Evolutionary conservation across 495 filamentous ascomycete species (phyloP).

Genomic region (Pyronema omphalodes): DNA sequence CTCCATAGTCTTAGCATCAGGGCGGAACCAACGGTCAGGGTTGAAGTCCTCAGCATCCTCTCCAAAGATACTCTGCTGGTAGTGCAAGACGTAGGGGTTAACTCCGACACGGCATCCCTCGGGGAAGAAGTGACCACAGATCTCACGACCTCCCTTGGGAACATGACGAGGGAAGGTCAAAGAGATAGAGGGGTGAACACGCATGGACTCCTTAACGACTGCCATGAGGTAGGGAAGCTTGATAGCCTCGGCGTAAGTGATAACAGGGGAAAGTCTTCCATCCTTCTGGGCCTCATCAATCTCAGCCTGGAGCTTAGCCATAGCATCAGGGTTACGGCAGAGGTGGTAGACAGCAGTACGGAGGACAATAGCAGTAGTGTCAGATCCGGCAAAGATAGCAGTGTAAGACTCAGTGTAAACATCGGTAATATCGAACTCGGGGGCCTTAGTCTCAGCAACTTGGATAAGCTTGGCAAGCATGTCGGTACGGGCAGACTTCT

Average conservation of each 20-base stretch:
- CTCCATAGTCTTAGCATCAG: neutral
- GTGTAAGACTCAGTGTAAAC: conserved; percentile 3
- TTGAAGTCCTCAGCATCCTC: conserved; percentile 3
- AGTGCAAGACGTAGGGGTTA: conserved; percentile 36
- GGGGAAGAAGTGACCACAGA: conserved; percentile 35
- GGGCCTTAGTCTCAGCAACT: neutral
- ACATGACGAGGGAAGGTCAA: conserved; percentile 47
- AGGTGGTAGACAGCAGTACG: conserved; percentile 34
- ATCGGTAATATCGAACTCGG: conserved; percentile 2
- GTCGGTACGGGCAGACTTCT: neutral
- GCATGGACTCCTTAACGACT: conserved; percentile 49
- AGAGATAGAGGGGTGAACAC: conserved; percentile 44
- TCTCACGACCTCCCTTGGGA: conserved; percentile 33
- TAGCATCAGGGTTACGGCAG: conserved; percentile 30
- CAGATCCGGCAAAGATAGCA: conserved; percentile 25
- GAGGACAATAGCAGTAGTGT: conserved; percentile 36
- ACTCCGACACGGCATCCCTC: conserved; percentile 40
- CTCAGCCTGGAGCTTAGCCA: conserved; percentile 27
- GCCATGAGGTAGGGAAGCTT: conserved; percentile 43
- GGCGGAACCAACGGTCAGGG: conserved; percentile 2
- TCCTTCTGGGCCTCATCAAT: conserved; percentile 18
- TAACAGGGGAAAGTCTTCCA: neutral
- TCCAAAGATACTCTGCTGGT: neutral
- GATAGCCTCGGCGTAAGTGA: neutral
- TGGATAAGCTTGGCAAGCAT: conserved; percentile 1